Base-by-base conservation (phyloP, 2,329 filamentous ascomycete genomes). In the Alternaria viburni region DNA sequence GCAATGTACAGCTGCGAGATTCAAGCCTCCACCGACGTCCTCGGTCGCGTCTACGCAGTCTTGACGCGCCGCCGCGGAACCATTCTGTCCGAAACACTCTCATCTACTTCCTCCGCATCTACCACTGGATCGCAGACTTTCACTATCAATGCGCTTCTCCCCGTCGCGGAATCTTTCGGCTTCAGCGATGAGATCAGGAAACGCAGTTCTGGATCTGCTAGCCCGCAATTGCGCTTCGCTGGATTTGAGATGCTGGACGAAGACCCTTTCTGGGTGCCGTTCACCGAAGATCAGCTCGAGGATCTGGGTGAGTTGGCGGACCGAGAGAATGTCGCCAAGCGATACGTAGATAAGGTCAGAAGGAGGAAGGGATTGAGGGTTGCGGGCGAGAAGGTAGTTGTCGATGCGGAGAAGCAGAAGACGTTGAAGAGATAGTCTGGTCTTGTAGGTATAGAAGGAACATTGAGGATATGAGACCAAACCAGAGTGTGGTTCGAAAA, bases 1-100 rank as follows among this genome's bases (percentile, higher is more conserved):
- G 96, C 96, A 55, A 98, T 98, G 93, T 99, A 99, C 83, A 93
- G 89, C 59, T 97, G 95, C 79, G 96, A 98, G 79, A 98, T 99
- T 74, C 96, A 98, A 86, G 93, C 95, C 28, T 94, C 92, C 21
- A 95, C 94, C 73, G 96, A 98, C 81, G 96, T 98, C 45, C 89
- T 99, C 6, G 96, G 96, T 21, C 90, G 93, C 28, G 96, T 98
- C 32, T 99, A 99, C 84, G 93, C 92, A 70, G 95, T 98, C n/a
- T 89, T 99, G n/a, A 97, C 95, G 30, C 91, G 95, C 1, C 92
- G 96, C 6, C 90, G 94, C 32, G 96, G 96, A 25, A 91, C 90
- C 41, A 96, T 99, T 57, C 88, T 97, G 21, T 91, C 91, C 10
- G 96, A 99, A 81, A 89, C 90, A 19, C 92, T 99, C 84, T 96